Evolutionary conservation across 2,329 filamentous ascomycete species (phyloP), one percentile per base, ranked within the genome.

Genomic region (Cytospora piceicola): DNA sequence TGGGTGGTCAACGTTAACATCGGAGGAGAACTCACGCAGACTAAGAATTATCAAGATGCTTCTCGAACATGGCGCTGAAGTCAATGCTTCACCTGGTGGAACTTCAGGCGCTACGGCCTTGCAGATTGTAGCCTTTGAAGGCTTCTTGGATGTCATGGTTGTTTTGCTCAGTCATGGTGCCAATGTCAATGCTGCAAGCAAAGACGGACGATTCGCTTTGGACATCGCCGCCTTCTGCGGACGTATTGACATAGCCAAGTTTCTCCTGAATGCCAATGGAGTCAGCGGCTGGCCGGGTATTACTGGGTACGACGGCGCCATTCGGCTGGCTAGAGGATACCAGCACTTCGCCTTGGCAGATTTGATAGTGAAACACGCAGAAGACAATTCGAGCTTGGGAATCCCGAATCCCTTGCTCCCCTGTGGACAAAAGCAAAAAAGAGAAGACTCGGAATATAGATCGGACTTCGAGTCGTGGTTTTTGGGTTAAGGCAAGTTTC

Each of bases 221-320:
- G 61, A 64, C n/a, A 0, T 2, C 1, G 65, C 65, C 14, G 65
- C 56, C 12, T 1, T 0, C 0, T 0, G 0, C 2, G 65, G 65
- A 0, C 22, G 61, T 12, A 20, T 67, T n/a, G 65, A 67, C 36
- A 58, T 67, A 53, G 61, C 53, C 4, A 36, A 61, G 9, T 32
- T 64, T 1, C 51, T 67, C 8, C 27, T 67, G n/a, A 67, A 67
- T 20, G 56, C 52, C 12, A 62, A 62, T 36, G 65, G 36, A 4
- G 4, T 51, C 4, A 64, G 61, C 29, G 27, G 20, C 6, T 6
- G 1, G 0, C 49, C 34, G 7, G 32, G 55, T 3, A 22, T 22
- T 6, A 53, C 22, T 20, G 24, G n/a, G 4, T 67, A 64, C 15
- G 65, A 69, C 34, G 30, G 22, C 5, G 61, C 61, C 3, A 60